A percentile compares a stretch with the other conserved stretches of the same genome.
Evolutionary conservation across 805 yeast species (phyloP).

Genomic region (Metschnikowia matae): DNA sequence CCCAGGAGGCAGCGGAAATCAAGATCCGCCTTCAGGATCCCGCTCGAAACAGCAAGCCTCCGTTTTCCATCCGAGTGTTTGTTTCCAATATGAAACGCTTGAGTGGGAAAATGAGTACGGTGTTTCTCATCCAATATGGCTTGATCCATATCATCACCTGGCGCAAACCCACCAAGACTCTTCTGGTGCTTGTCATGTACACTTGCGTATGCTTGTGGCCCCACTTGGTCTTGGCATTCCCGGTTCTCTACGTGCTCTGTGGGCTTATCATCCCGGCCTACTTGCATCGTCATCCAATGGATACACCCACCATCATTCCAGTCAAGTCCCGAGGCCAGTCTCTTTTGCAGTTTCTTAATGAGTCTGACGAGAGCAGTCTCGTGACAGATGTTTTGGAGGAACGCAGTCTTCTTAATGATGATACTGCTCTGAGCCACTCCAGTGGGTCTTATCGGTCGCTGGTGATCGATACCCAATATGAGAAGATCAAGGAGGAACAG

Average conservation of each 20-base stretch:
- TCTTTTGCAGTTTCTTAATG: conserved; percentile 39
- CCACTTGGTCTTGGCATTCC: conserved; percentile 58
- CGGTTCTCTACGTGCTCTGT: conserved; percentile 51
- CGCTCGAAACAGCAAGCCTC: conserved; percentile 42
- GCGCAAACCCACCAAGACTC: conserved; percentile 69
- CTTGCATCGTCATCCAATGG: conserved; percentile 60
- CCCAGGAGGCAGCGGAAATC: conserved; percentile 45
- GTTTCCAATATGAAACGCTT: conserved; percentile 55
- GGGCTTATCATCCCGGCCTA: conserved; percentile 71
- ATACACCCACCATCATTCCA: conserved; percentile 40
- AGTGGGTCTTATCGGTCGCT: conserved; percentile 10
- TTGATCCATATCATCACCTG: conserved; percentile 62
- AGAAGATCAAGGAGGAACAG: conserved; percentile 2
- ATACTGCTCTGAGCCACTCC: conserved; percentile 9
- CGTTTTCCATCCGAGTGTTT: conserved; percentile 53
- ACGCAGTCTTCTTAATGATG: conserved; percentile 6
- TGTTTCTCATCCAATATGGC: conserved; percentile 61
- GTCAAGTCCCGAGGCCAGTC: conserved; percentile 53
- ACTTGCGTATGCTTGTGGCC: conserved; percentile 73
- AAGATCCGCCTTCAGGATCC: conserved; percentile 43
- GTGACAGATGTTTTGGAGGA: conserved; percentile 28
- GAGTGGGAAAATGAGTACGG: conserved; percentile 50
- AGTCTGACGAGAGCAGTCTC: conserved; percentile 29
- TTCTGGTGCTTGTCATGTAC: conserved; percentile 53
- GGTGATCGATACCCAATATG: conserved; percentile 14